Base-by-base conservation (phyloP, 1,284 basidiomycete species). In the Porodaedalea pini region DNA sequence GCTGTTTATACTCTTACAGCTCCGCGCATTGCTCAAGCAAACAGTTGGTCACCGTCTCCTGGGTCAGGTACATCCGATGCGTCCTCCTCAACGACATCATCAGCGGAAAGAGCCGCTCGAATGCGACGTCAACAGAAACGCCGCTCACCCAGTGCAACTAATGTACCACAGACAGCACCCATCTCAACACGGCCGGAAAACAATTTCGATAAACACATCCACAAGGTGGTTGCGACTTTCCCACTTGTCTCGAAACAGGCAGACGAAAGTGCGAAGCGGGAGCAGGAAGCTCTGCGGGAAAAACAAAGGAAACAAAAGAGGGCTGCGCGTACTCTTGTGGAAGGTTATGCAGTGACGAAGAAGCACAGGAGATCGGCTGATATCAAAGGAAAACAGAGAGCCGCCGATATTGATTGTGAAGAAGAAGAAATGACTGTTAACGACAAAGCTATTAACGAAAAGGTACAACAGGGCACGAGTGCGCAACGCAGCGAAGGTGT, bases 21-120 rank as follows among this genome's bases (percentile, higher is more conserved):
- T 15, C 25, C 41, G 10, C 47, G 39, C 13, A 10, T 34, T 25
- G 29, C 27, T 4, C 41, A 32, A n/a, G 27, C 27, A 19, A 57
- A 52, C n/a, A 21, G 17, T 25, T 57, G 41, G 56, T 43, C 56
- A n/a, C 49, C 49, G 8, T 50, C 49, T 21, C 39, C 49, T 7
- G 41, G 41, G 11, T 57, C 56, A 36, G 23, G 40, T 7, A 29
- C 48, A 6, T 51, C 47, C 37, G 25, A 39, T n/a, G 10, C 48
- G 25, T 43, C 44, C 25, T 29, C 48, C 23, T 41, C 55, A 21
- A 41, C 39, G 7, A 23, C 36, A 15, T 19, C 36, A 7, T 34
- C 48, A 15, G 19, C 41, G 3, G 55, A 37, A n/a, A 41, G 34
- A 3, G 13, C 55, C 34, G 4, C 40, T 8, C 15, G n/a, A n/a